Evolutionary conservation across 805 yeast genomes (phyloP), one percentile per base, ranked within the genome.

Genomic region (Wickerhamiella sorbophila): DNA sequence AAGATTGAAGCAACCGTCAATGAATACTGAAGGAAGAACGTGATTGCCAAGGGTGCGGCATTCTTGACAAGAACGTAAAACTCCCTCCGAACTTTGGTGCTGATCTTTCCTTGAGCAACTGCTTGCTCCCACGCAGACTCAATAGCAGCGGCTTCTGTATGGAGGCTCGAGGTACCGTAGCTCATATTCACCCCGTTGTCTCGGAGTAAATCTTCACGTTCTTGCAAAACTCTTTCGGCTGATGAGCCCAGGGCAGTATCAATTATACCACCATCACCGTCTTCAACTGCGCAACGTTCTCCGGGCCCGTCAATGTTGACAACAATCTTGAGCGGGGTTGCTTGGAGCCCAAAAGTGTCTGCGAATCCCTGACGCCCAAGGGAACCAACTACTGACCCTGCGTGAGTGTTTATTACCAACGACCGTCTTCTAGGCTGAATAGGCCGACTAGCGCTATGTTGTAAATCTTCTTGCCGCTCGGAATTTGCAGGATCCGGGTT

Each of bases 1-100:
- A 85, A 74, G 16, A 84, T 78, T 4, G 91, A 79, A 1, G 82
- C 83, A 18, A 84, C 74, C 1, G 86, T 72, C 43, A 84, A 67
- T 12, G 84, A 76, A 54, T 75, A 77, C 56, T 79, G 85, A 24
- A 82, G 63, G 33, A 80, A 63, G 52, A 82, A 80, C 0, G 93
- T 80, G 46, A 79, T 59, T 2, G 79, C 72, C 46, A 82, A 59
- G 0, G 93, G 79, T 1, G 64, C 51, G 3, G 75, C 62, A 44
- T 53, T 58, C 12, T 33, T 32, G 14, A 50, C 39, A 14, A 62
- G 49, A 14, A 53, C 57, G 2, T 35, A 32, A 8, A 56, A 39
- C 46, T 62, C 66, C 5, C 58, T 29, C 3, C 16, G 19, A 4
- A 41, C 32, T 9, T 33, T 35, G 15, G 64, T 58, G 4, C 42